Evolutionary conservation across 2,329 filamentous ascomycete genomes (phyloP).

Genomic region (Colletotrichum magnum): DNA sequence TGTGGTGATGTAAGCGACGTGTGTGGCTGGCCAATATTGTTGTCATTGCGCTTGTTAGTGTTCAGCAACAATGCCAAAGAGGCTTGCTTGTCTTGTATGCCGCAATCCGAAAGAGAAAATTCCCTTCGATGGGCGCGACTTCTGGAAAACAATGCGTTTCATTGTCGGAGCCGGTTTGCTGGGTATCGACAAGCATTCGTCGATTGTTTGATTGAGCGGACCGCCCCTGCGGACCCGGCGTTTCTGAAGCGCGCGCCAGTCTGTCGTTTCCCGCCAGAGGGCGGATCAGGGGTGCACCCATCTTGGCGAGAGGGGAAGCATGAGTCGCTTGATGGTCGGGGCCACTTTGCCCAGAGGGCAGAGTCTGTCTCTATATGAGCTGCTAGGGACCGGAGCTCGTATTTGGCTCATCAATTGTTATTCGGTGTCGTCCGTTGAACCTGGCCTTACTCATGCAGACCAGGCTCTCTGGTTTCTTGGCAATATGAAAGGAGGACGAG

Average conservation of each 20-base stretch:
- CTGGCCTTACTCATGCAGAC: constrained; percentile 25
- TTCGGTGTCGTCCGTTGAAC: constrained; percentile 4
- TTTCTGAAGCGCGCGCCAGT: constrained; percentile 38
- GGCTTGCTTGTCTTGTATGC: too few species aligned
- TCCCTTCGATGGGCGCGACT: background rate
- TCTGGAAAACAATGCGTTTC: constrained; percentile 30
- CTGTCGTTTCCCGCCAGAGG: constrained; percentile 9
- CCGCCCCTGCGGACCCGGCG: constrained; percentile 5
- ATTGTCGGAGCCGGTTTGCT: background rate
- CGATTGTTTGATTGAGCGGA: constrained; percentile 23
- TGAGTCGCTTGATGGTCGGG: constrained; percentile 1
- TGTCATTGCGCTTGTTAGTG: background rate
- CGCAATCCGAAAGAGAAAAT: background rate
- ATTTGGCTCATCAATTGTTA: background rate
- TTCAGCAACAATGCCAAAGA: too few species aligned
- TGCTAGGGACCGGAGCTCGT: background rate
- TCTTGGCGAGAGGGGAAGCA: background rate
- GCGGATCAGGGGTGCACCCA: constrained; percentile 13
- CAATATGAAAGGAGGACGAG: constrained; percentile 4
- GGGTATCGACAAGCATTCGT: constrained; percentile 5
- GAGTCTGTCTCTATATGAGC: constrained; percentile 12
- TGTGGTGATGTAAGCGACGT: constrained; percentile 3
- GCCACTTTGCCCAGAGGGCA: constrained; percentile 4
- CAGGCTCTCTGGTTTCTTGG: constrained; percentile 18
- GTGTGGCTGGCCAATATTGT: background rate